A percentile compares a stretch with the other conserved stretches of the same genome.
Conservation (phyloP, 441 rosid genomes). For the Macaranga tanarius region DNA sequence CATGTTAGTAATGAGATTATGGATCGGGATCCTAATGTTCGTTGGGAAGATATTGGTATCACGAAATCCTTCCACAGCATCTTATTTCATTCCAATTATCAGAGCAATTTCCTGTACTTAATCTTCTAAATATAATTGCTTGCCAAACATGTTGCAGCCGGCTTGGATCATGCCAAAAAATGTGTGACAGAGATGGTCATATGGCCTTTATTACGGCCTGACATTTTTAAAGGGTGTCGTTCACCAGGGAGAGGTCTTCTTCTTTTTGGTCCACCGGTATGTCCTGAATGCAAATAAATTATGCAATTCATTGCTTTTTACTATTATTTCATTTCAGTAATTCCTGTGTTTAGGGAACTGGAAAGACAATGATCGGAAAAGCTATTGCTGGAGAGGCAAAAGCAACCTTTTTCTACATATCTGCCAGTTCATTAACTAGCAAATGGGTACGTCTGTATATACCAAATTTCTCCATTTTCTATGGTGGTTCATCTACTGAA, state of each 20-base stretch:
- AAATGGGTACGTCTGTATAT: slow-evolving; percentile 67
- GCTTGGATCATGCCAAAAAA: slow-evolving; percentile 97
- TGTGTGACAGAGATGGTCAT: slow-evolving; percentile 98
- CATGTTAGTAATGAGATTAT: slow-evolving; percentile 97
- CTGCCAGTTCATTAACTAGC: slow-evolving; percentile 98
- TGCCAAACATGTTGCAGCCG: slow-evolving; percentile 55
- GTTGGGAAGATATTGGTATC: slow-evolving; percentile 95
- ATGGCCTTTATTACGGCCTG: slow-evolving; percentile 94
- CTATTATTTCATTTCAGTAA: neutral
- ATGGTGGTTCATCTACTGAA: neutral
- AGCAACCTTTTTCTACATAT: slow-evolving; percentile 95
- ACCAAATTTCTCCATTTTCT: slow-evolving; percentile 18
- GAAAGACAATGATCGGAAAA: slow-evolving; percentile 97
- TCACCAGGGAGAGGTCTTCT: slow-evolving; percentile 99
- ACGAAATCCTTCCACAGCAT: slow-evolving; percentile 23
- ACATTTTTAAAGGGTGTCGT: slow-evolving; percentile 92
- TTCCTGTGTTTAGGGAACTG: slow-evolving; percentile 72
- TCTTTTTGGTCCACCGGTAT: slow-evolving; percentile 96
- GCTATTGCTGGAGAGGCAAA: slow-evolving; percentile 99
- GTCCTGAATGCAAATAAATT: slow-evolving; percentile 29
- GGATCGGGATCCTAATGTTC: slow-evolving; percentile 93
- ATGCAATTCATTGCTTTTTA: slow-evolving; percentile 13
- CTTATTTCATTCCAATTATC: slow-evolving; percentile 14
- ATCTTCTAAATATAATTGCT: slow-evolving; percentile 26
- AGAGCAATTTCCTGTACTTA: slow-evolving; percentile 12